These are phyloP conservation scores for Byssothecium circinans DNA, from an alignment of 2,329 filamentous ascomycete genomes.

Conservation along the genomic window DNA sequence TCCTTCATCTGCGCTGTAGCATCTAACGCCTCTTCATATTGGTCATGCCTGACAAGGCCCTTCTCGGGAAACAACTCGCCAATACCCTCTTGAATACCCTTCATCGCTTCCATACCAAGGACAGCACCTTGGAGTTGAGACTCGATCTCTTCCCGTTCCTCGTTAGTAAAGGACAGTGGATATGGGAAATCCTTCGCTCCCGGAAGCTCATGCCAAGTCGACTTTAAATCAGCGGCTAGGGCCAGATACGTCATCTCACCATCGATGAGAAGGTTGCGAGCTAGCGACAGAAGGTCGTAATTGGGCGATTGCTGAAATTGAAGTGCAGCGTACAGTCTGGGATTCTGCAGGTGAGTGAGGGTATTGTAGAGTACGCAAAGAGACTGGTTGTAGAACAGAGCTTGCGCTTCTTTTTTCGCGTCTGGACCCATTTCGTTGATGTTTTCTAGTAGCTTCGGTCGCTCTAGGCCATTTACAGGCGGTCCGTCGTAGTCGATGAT, in stretches of 20 bases:
- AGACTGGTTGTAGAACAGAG: conserved; percentile 31
- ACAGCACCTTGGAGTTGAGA: conserved; percentile 26
- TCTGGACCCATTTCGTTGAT: conserved; percentile 22
- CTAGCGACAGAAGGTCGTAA: conserved; percentile 34
- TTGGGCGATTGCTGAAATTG: conserved; percentile 33
- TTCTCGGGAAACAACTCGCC: conserved; percentile 30
- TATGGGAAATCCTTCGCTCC: conserved; percentile 14
- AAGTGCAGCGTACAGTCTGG: conserved; percentile 30
- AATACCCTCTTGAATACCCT: conserved; percentile 22
- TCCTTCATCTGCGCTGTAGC: conserved; percentile 29
- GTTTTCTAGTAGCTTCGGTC: conserved; percentile 27
- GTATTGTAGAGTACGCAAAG: conserved; percentile 33
- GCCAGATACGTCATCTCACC: conserved; percentile 35
- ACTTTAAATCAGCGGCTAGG: conserved; percentile 29
- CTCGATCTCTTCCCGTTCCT: conserved; percentile 25
- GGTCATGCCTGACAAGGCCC: conserved; percentile 25
- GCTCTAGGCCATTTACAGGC: conserved; percentile 25
- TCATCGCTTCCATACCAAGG: conserved; percentile 34
- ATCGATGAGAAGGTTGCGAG: conserved; percentile 38
- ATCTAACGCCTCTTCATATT: conserved; percentile 27
- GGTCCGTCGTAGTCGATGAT: conserved; percentile 42
- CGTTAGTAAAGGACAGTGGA: conserved; percentile 24
- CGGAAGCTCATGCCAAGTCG: conserved; percentile 26
- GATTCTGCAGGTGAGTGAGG: conserved; percentile 24
- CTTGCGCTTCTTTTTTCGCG: conserved; percentile 24